These are phyloP conservation scores for Craspedostauros australis DNA, from an alignment of 108 stramenopile genomes.

Conservation along the genomic window DNA sequence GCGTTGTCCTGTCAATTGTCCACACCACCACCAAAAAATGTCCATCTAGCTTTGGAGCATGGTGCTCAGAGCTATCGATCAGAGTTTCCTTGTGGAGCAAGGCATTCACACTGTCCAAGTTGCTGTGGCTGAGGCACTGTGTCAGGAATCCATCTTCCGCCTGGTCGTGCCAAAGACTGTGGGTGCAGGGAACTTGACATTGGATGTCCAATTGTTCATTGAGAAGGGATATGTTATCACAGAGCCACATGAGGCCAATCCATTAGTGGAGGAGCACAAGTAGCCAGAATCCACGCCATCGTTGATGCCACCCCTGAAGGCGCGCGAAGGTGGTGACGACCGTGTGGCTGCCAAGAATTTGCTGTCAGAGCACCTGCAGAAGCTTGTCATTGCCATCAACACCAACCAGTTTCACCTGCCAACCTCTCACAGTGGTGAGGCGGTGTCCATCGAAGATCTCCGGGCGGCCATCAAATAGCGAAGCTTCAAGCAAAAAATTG, in stretches of 20 bases:
- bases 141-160: slow-evolving; percentile 85
- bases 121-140: slow-evolving; percentile 78
- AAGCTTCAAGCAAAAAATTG: too few relatives aligned
- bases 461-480: too few relatives aligned
- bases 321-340: background rate
- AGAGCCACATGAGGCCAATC: slow-evolving; percentile 23
- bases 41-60: slow-evolving; percentile 78
- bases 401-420: too few relatives aligned
- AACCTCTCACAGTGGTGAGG: too few relatives aligned
- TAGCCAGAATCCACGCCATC: background rate
- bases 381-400: slow-evolving; percentile 28
- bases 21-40: slow-evolving; percentile 94
- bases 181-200: slow-evolving; percentile 1
- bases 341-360: slow-evolving; percentile 3
- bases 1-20: slow-evolving; percentile 85
- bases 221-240: slow-evolving; percentile 24
- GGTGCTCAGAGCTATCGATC: slow-evolving; percentile 57
- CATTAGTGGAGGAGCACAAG: background rate
- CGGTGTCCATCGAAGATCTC: too few relatives aligned
- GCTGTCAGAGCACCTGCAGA: slow-evolving; percentile 22
- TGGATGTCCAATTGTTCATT: slow-evolving; percentile 36
- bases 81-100: slow-evolving; percentile 51
- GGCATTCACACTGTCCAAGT: slow-evolving; percentile 86
- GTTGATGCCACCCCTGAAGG: background rate
- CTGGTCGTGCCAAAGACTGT: slow-evolving; percentile 31